Conservation (phyloP, 345 rosid genomes). For the Eutrema yunnanense region DNA sequence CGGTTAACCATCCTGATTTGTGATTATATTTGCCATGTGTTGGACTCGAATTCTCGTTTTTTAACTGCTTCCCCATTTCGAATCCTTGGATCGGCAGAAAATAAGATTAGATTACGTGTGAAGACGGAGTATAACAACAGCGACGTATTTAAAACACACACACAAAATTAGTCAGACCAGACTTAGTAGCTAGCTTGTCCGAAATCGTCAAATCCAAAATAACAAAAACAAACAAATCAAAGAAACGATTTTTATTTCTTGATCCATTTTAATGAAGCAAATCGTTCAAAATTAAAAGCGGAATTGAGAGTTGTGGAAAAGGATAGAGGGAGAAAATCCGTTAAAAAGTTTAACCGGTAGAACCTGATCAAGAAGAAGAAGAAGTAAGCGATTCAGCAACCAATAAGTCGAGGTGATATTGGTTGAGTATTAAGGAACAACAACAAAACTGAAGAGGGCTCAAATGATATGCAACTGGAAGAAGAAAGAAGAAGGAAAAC, state of each 20-base stretch:
- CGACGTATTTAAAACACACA: neutral
- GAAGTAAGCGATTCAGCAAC: neutral
- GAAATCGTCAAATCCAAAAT: conserved; percentile 9
- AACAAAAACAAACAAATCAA: neutral
- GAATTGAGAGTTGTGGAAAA: neutral
- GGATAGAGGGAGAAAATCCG: neutral
- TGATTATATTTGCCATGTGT: conserved; percentile 28
- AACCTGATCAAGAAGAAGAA: conserved; percentile 16
- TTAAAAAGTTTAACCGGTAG: neutral
- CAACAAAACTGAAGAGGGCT: neutral
- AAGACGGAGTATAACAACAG: conserved; percentile 10
- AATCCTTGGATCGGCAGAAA: neutral
- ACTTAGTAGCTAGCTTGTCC: conserved; percentile 6
- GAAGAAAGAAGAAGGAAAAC: conserved; percentile 1
- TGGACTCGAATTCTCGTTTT: conserved; percentile 27
- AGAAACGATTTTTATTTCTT: neutral
- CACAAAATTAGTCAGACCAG: neutral
- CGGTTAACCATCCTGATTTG: conserved; percentile 55
- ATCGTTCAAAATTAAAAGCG: neutral
- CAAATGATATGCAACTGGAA: neutral
- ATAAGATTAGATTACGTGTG: neutral
- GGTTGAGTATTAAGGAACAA: neutral
- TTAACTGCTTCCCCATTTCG: conserved; percentile 44
- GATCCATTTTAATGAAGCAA: neutral
- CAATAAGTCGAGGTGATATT: neutral